Conservation (phyloP, 2,329 filamentous ascomycete species). For the Xylariaceae sp. region DNA sequence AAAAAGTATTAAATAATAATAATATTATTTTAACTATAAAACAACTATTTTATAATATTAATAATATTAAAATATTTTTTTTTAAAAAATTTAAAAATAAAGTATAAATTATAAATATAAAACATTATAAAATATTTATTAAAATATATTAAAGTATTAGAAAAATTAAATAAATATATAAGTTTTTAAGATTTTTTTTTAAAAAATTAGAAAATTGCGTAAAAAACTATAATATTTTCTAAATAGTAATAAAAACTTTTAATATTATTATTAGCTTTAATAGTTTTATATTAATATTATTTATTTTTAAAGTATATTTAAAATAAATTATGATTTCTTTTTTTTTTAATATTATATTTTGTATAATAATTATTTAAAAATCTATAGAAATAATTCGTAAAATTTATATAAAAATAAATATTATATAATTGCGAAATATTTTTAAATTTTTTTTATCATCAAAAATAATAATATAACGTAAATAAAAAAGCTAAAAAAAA, state of each 20-base stretch:
- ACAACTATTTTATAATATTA: too few relatives aligned
- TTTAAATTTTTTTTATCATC: not conserved
- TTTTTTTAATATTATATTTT: not conserved
- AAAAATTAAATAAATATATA: not conserved
- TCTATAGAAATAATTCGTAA: not conserved
- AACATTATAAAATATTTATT: too few relatives aligned
- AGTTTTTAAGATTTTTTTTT: not conserved
- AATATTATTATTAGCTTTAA: not conserved
- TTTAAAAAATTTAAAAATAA: too few relatives aligned
- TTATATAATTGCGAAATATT: not conserved
- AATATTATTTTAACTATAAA: too few relatives aligned
- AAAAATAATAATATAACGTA: not conserved
- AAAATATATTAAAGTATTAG: not conserved
- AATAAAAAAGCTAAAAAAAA: not conserved
- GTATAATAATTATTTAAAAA: not conserved
- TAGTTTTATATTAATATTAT: not conserved
- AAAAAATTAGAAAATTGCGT: not conserved
- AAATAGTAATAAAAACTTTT: not conserved
- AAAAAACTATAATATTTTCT: not conserved
- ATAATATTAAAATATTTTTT: too few relatives aligned
- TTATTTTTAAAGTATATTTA: not conserved
- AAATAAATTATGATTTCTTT: not conserved
- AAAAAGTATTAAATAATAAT: too few relatives aligned
- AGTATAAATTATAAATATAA: too few relatives aligned
- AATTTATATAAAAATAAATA: not conserved